phyloP scores from a whole-genome alignment of 2,329 filamentous ascomycete species.

The Sporothrix dimorphospora region DNA sequence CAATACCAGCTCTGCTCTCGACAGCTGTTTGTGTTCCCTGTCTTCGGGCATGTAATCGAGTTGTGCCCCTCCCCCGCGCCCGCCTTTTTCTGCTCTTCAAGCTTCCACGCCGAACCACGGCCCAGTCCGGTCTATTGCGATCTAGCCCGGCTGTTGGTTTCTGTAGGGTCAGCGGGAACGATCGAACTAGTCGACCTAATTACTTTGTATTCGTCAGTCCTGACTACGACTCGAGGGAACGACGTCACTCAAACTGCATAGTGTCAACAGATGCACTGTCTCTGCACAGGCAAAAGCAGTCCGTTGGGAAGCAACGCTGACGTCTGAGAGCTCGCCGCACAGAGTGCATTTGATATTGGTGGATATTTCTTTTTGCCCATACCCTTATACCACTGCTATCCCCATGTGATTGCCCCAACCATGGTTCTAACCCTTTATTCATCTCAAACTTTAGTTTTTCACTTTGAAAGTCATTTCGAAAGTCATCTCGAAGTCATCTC shows the following conservation, averaged over 20 bases:
- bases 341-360: not conserved
- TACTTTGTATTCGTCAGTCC: not conserved
- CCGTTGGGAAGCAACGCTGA: too few relatives aligned
- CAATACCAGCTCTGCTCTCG: not conserved
- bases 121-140: not conserved
- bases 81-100: not conserved
- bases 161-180: not conserved
- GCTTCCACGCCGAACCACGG: not conserved
- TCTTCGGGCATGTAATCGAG: not conserved
- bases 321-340: too few relatives aligned
- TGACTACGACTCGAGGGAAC: not conserved
- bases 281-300: too few relatives aligned
- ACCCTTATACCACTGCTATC: not conserved
- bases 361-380: not conserved
- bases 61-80: conserved; percentile 1
- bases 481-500: too few relatives aligned
- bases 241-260: not conserved
- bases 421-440: not conserved
- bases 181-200: not conserved
- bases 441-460: not conserved
- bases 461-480: not conserved
- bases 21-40: not conserved
- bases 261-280: too few relatives aligned
- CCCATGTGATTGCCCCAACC: not conserved
- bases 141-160: not conserved